Base-by-base conservation (phyloP, 192 early-diverging fungal genomes). In the Pecoramyces ruminantium region DNA sequence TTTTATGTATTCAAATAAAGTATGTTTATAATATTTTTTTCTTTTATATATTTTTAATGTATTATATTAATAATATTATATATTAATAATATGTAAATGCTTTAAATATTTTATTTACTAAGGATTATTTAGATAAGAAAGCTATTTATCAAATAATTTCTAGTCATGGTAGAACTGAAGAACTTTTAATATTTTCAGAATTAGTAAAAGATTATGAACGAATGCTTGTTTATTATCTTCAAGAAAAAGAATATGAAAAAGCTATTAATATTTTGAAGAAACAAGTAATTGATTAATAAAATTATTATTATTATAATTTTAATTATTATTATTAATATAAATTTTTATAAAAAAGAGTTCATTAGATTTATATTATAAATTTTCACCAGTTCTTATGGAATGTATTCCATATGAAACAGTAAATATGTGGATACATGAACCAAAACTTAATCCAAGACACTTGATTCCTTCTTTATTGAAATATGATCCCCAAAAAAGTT, bases 401-500 rank as follows among this genome's bases (percentile, higher is more conserved):
- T 88, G 93, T 77, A 88, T 90, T 77, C 95, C 98, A 1, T 89
- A 89, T 29, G 96, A 95, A 29, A 90, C 94, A 30, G 95, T 99
- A 15, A 91, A 93, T 79, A 86, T 92, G 2, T 95, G 95, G 92
- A 96, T 96, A 88, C 88, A 92, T 38, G 92, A 95, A 82, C 87
- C 95, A 8, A 89, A 93, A 58, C 83, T 99, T 79, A 92, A 93
- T 29, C 92, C 96, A 4, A 87, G 93, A 84, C 87, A 92, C 79
- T 89, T 99, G 25, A 93, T 99, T 79, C 97, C 96, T 11, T 88
- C 96, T 0, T 86, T 99, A 17, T 84, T 98, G 81, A 93, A 92
- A 81, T 95, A 96, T 83, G 91, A 95, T 77, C 87, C 91, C 28
- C 82, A 81, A 28, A 86, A 81, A 80, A 38, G 82, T 21, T 77